Base-by-base conservation (phyloP, 2,329 filamentous ascomycete species). In the Neofusicoccum laricinum region DNA sequence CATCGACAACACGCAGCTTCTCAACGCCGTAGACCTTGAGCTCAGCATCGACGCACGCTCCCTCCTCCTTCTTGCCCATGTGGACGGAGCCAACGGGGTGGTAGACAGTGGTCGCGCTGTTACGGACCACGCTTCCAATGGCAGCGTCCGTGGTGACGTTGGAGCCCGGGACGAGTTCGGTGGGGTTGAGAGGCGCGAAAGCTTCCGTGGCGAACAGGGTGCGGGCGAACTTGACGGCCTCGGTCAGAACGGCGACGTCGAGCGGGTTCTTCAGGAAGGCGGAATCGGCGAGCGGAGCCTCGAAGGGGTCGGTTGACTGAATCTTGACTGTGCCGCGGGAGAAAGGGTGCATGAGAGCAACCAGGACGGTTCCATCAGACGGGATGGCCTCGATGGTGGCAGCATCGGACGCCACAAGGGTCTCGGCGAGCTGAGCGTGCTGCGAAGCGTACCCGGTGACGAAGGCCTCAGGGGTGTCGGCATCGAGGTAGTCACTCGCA, bases 11-110 rank as follows among this genome's bases (percentile, higher is more conserved):
- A 15, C 70, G 67, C 45, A 72, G 59, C 14, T 62, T 62, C 17
- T 71, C 14, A 1, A 72, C 66, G 2, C 72, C 71, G 40, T 73
- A 71, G 2, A 75, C 72, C 59, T 65, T 71, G 15, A 75, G 62
- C n/a, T 70, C 57, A 3, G 40, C 61, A 50, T 72, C 69, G 0
- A 75, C 73, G 10, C 74, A 71, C 48, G 71, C 73, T 2, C 73
- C 73, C 7, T 68, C 50, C 7, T 72, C 69, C 15, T 59, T 66
- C 5, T 69, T 66, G 8, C 71, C 67, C 69, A 75, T 71, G 64
- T 71, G 69, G 64, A 69, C 72, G 0, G 71, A 72, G 8, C 75
- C 70, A 12, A 65, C 67, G 7, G 74, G 71, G 63, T 77, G 75
- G 72, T 67, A 1, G 66, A 70, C n/a, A 70, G 71, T 46, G 64